Base-by-base conservation (phyloP, 2,329 filamentous ascomycete species). In the Setomelanomma holmii region DNA sequence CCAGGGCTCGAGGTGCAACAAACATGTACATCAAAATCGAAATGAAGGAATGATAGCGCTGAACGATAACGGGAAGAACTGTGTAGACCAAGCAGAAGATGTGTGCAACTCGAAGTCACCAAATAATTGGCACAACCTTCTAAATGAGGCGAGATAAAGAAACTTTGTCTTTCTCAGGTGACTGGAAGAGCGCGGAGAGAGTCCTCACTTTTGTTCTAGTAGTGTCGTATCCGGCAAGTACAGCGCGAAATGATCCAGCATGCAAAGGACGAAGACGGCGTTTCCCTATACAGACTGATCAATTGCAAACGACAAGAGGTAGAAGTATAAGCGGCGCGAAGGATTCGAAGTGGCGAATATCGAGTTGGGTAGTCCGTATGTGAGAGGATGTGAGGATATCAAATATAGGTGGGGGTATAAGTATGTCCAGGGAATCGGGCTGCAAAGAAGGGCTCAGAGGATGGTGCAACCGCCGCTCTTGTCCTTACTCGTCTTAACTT, bases 401-500 rank as follows among this genome's bases (percentile, higher is more conserved):
- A 24, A 16, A 8, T 16, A 22, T 20, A 45, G 14, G 33, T 30
- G 30, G 38, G 51, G 27, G 17, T 42, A 24, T 34, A 46, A 38
- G 19, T 45, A 48, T 56, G 50, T 55, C 51, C 39, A 59, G 41
- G 30, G 34, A 14, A 23, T 17, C 20, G 19, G 14, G 22, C 11
- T 20, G 39, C 19, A 14, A 12, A 17, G 19, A 24, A 38, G 39
- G 10, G 36, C 35, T 59, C 52, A 67, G 23, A 66, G 52, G 52
- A 80, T 66, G 17, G 67, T 67, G 60, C 76, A 79, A 41, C 73
- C 71, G 56, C 66, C 67, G 43, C 75, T 71, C 63, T 79, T 78
- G 66, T 82, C 79, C 63, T 79, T 81, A 58, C 72, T 74, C 47
- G 75, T 79, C 74, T 82, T 82, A 61, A 82, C 80, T 51, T 78